Conservation (phyloP, 1,284 basidiomycete genomes). For the Ceratobasidium papillatum region DNA sequence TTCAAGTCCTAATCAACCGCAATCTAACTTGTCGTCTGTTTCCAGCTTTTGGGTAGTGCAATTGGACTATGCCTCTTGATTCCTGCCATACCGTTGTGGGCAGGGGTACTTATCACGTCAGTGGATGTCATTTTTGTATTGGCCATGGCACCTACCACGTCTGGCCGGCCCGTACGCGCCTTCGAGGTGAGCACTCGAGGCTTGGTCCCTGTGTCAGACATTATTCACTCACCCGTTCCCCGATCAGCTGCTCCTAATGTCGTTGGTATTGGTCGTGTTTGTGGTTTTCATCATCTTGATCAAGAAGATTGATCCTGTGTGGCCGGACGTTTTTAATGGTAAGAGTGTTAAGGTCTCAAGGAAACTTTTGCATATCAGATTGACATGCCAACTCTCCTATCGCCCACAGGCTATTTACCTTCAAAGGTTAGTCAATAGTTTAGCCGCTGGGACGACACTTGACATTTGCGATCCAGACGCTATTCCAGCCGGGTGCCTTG, state of each 20-base stretch:
- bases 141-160: conserved; percentile 54
- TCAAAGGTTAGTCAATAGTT: conserved; percentile 31
- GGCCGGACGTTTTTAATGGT: conserved; percentile 84
- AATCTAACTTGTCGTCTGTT: conserved; percentile 9
- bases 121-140: conserved; percentile 84
- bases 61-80: conserved; percentile 85
- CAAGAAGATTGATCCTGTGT: conserved; percentile 74
- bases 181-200: conserved; percentile 66
- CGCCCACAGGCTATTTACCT: conserved; percentile 24
- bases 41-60: conserved; percentile 76
- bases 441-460: background rate
- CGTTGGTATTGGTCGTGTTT: conserved; percentile 76
- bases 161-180: conserved; percentile 63
- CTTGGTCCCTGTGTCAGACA: conserved; percentile 56
- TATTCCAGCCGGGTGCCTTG: conserved; percentile 70
- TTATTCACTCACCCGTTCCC: conserved; percentile 62
- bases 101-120: conserved; percentile 83
- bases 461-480: conserved; percentile 54
- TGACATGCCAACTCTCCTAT: background rate
- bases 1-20: conserved; percentile 1
- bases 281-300: conserved; percentile 80
- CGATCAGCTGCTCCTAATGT: conserved; percentile 36
- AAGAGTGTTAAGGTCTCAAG: conserved; percentile 53
- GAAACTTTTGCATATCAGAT: background rate
- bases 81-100: conserved; percentile 80